Percentiles rank a stretch among this genome's conserved stretches.
These are phyloP conservation scores for Phanerochaete carnosa DNA, from an alignment of 768 basidiomycete species.

Conservation along the genomic window DNA sequence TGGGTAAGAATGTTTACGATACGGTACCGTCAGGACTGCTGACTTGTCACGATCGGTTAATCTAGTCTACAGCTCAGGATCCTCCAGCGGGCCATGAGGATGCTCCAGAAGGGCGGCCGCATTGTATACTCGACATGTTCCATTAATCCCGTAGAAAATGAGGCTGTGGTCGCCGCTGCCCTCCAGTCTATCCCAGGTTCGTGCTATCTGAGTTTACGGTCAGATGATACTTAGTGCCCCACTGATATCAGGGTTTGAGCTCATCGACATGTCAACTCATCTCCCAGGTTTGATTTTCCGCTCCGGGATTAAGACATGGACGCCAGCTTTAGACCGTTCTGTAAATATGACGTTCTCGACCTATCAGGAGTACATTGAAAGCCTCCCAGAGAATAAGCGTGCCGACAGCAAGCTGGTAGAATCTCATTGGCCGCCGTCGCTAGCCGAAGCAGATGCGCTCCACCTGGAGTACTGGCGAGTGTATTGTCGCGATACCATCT, in stretches of 20 bases:
- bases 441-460: slow-evolving; percentile 53
- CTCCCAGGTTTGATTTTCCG: slow-evolving; percentile 71
- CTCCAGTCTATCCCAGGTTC: slow-evolving; percentile 67
- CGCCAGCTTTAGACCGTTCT: slow-evolving; percentile 58
- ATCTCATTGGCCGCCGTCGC: slow-evolving; percentile 77
- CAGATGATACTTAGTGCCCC: background rate
- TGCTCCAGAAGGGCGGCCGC: slow-evolving; percentile 81
- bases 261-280: slow-evolving; percentile 74
- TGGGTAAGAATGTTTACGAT: slow-evolving; percentile 43
- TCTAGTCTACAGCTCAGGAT: slow-evolving; percentile 88
- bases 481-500: background rate
- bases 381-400: slow-evolving; percentile 45
- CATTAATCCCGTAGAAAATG: slow-evolving; percentile 95
- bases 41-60: background rate
- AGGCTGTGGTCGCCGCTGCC: slow-evolving; percentile 89
- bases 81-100: slow-evolving; percentile 86
- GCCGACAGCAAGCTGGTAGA: slow-evolving; percentile 58
- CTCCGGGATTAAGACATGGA: slow-evolving; percentile 79
- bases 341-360: slow-evolving; percentile 50
- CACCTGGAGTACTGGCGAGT: slow-evolving; percentile 70
- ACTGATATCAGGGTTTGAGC: slow-evolving; percentile 54
- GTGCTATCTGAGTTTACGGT: slow-evolving; percentile 14
- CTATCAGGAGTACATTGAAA: slow-evolving; percentile 56
- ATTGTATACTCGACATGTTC: slow-evolving; percentile 99
- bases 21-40: background rate